phyloP scores from a whole-genome alignment of 805 yeast species.

The Candida maris region DNA sequence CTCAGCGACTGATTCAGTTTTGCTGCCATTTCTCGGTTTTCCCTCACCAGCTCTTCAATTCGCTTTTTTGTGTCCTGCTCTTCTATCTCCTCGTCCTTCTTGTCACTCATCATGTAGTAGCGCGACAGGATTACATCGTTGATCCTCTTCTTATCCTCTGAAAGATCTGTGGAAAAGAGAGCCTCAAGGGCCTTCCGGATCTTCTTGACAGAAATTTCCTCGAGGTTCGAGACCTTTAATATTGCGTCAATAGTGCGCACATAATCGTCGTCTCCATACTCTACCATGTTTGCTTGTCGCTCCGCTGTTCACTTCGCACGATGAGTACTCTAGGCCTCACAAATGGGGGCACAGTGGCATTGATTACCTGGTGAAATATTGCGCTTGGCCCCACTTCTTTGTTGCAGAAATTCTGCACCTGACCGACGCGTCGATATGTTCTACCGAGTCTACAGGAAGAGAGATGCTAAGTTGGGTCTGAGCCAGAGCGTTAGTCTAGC shows the following conservation, averaged over 20 bases:
- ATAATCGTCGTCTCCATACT: slow-evolving; percentile 31
- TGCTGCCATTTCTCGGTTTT: slow-evolving; percentile 41
- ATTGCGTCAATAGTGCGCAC: slow-evolving; percentile 72
- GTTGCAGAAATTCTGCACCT: no score
- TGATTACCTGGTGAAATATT: no score
- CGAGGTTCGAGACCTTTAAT: slow-evolving; percentile 64
- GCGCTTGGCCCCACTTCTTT: no score
- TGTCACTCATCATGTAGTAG: slow-evolving; percentile 45
- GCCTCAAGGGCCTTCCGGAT: slow-evolving; percentile 71
- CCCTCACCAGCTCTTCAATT: slow-evolving; percentile 38
- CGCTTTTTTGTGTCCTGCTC: slow-evolving; percentile 17
- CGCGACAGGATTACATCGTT: slow-evolving; percentile 59
- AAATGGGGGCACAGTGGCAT: no score
- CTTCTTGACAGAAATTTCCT: slow-evolving; percentile 65
- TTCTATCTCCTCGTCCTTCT: slow-evolving; percentile 16
- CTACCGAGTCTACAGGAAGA: no score
- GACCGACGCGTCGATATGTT: no score
- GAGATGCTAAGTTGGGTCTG: no score
- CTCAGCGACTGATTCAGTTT: slow-evolving; percentile 31
- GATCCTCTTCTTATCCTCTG: slow-evolving; percentile 47
- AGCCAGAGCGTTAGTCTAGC: no score
- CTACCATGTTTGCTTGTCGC: slow-evolving; percentile 1
- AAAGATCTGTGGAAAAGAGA: slow-evolving; percentile 54
- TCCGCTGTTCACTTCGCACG: slow-evolving; percentile 2
- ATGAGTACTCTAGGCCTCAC: no score